A percentile compares a stretch with the other conserved stretches of the same genome.
Evolutionary conservation across 305 asterid species (phyloP).

Genomic region (Fraxinus platypoda): DNA sequence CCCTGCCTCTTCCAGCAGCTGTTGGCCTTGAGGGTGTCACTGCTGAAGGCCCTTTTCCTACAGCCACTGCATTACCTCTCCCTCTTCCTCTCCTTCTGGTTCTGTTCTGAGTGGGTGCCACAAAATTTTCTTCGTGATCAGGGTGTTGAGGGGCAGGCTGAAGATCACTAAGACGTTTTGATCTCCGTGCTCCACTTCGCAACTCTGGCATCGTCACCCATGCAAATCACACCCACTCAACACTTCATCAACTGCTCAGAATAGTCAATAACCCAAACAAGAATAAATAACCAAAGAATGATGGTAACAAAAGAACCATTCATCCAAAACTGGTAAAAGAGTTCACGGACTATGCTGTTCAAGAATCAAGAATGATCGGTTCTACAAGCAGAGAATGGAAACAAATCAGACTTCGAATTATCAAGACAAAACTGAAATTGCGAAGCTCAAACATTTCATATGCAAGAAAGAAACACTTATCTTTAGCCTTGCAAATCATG

Average conservation of each 20-base stretch:
- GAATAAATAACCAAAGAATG: neutral
- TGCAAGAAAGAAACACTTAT: neutral
- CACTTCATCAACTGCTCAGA: neutral
- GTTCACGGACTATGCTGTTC: neutral
- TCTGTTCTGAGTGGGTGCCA: slow-evolving; percentile 66
- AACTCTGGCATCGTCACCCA: neutral
- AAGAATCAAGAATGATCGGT: neutral
- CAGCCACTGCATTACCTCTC: slow-evolving; percentile 82
- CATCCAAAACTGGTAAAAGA: neutral
- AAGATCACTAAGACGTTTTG: neutral
- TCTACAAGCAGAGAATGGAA: neutral
- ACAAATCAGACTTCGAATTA: neutral
- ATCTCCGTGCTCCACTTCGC: neutral
- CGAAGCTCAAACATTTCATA: slow-evolving; percentile 1
- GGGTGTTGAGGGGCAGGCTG: slow-evolving; percentile 36
- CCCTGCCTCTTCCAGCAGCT: slow-evolving; percentile 86
- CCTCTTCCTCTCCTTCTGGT: slow-evolving; percentile 90
- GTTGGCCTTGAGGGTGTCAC: slow-evolving; percentile 72
- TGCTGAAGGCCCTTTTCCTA: slow-evolving; percentile 83
- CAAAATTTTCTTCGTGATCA: slow-evolving; percentile 50
- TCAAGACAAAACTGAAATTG: slow-evolving; percentile 2
- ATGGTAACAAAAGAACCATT: neutral
- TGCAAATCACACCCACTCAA: neutral
- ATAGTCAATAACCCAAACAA: neutral
- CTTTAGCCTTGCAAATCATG: neutral